These are phyloP conservation scores for Trypanosoma theileri DNA, from an alignment of 208 protist species.

Conservation along the genomic window DNA sequence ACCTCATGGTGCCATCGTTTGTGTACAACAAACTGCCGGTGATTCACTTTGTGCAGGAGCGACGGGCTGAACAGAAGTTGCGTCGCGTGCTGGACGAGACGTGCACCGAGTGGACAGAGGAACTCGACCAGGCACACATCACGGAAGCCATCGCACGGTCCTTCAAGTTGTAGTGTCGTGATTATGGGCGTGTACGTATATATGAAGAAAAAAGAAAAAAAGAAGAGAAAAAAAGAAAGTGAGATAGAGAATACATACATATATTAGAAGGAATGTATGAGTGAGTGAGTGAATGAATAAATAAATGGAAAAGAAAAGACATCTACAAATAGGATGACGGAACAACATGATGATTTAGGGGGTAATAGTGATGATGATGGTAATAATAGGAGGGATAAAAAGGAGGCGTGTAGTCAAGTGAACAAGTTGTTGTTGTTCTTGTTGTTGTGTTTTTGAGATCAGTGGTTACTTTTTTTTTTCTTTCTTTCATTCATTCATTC, in stretches of 20 bases:
- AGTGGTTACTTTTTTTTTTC: constrained; percentile 22
- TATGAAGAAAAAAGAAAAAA: constrained; percentile 14
- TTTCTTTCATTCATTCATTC: constrained; percentile 2
- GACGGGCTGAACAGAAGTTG: constrained; percentile 81
- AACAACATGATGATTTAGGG: too few relatives aligned
- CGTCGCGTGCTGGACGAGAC: constrained; percentile 85
- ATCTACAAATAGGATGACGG: too few relatives aligned
- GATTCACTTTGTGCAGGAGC: constrained; percentile 89
- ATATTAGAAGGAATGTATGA: background rate
- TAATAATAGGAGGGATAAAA: constrained; percentile 3
- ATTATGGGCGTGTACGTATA: constrained; percentile 13
- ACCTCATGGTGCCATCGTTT: constrained; percentile 82
- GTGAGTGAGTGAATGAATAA: too few relatives aligned
- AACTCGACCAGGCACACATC: constrained; percentile 74
- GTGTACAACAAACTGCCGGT: constrained; percentile 88
- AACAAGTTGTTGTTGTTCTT: too few relatives aligned
- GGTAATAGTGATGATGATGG: too few relatives aligned
- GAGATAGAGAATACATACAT: constrained; percentile 6
- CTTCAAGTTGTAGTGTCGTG: constrained; percentile 45
- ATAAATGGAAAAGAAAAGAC: too few relatives aligned
- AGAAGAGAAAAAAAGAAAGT: constrained; percentile 13
- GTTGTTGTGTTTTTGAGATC: too few relatives aligned
- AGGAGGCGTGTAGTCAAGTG: too few relatives aligned
- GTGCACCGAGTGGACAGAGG: constrained; percentile 79
- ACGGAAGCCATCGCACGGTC: constrained; percentile 82